phyloP scores from a whole-genome alignment of 2,329 filamentous ascomycete species.

The Chaetomium sp. region DNA sequence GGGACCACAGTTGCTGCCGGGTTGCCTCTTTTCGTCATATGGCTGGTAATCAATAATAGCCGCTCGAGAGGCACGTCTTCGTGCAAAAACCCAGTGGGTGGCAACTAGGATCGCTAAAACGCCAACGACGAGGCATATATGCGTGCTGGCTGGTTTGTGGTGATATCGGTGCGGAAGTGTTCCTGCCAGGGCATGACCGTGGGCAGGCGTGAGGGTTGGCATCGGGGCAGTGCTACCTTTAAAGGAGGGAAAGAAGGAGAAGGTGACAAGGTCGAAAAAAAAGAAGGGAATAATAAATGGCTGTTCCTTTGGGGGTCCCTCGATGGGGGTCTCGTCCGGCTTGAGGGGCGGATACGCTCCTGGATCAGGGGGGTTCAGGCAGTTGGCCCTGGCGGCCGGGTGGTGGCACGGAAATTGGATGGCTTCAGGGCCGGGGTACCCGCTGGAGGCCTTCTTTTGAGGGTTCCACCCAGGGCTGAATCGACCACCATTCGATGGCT shows the following conservation, averaged over 20 bases:
- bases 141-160: constrained; percentile 15
- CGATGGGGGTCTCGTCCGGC: constrained; percentile 9
- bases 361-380: constrained; percentile 13
- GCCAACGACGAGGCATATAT: constrained; percentile 27
- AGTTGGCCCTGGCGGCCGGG: constrained; percentile 12
- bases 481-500: constrained; percentile 7
- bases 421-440: constrained; percentile 4
- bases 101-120: constrained; percentile 33
- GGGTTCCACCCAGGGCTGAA: constrained; percentile 6
- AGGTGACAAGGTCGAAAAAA: constrained; percentile 11
- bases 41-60: background rate
- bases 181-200: constrained; percentile 27
- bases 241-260: constrained; percentile 14
- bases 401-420: constrained; percentile 18
- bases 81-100: constrained; percentile 13
- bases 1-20: background rate
- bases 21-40: constrained; percentile 5
- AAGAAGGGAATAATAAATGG: constrained; percentile 9
- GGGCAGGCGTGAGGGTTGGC: constrained; percentile 33
- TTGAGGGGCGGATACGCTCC: constrained; percentile 21
- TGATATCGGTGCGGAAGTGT: constrained; percentile 23
- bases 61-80: background rate
- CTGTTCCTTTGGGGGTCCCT: constrained; percentile 14
- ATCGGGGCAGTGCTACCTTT: constrained; percentile 30
- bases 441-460: background rate